These are phyloP conservation scores for Asterionellopsis glacialis DNA, from an alignment of 108 stramenopile genomes.

Conservation along the genomic window DNA sequence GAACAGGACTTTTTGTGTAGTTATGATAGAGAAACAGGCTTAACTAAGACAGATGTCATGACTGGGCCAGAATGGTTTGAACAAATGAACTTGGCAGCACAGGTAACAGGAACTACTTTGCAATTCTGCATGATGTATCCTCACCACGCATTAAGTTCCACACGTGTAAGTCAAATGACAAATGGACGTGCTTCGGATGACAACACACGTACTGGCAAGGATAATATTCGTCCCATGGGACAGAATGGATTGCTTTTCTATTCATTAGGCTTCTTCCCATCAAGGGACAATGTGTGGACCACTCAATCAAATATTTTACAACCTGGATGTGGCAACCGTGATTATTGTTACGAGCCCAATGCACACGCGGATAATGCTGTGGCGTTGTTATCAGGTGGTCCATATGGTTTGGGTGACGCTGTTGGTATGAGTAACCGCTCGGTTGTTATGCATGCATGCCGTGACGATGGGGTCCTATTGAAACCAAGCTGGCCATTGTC, in stretches of 20 bases:
- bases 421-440: conserved; percentile 3
- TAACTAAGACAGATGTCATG: too few species aligned
- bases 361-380: conserved; percentile 20
- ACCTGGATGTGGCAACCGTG: conserved; percentile 9
- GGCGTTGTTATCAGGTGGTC: conserved; percentile 17
- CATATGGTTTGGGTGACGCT: conserved; percentile 14
- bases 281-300: conserved; percentile 18
- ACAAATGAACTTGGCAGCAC: too few species aligned
- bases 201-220: conserved; percentile 1
- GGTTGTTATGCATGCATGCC: conserved; percentile 18
- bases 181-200: conserved; percentile 15
- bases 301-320: conserved; percentile 4
- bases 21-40: too few species aligned
- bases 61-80: too few species aligned
- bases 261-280: conserved; percentile 9
- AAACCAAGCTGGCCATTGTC: conserved; percentile 11
- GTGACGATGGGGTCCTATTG: conserved; percentile 13
- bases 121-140: conserved; percentile 18
- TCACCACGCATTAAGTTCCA: conserved; percentile 10
- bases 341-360: conserved; percentile 14
- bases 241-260: conserved; percentile 11
- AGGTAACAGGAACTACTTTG: not conserved
- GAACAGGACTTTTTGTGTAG: too few species aligned
- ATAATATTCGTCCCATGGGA: conserved; percentile 14
- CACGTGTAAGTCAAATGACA: conserved; percentile 1